A percentile compares a stretch with the other conserved stretches of the same genome.
Evolutionary conservation across 2,329 filamentous ascomycete genomes (phyloP).

Genomic region (Hysterium pulicare): DNA sequence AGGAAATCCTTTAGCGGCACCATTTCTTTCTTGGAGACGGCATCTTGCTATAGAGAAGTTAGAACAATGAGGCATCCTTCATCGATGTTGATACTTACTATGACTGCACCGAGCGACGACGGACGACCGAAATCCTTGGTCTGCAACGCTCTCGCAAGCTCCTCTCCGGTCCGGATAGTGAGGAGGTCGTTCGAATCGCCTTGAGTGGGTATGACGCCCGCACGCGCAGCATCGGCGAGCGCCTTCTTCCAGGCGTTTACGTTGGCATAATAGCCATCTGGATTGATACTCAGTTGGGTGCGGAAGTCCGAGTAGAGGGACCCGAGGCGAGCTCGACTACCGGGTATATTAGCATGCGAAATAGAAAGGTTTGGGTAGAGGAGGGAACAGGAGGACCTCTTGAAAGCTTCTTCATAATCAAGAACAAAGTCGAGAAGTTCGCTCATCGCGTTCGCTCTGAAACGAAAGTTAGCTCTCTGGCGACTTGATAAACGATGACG

Average conservation of each 20-base stretch:
- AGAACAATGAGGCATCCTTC: background rate
- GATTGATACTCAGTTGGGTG: constrained; percentile 70
- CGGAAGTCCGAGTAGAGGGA: constrained; percentile 88
- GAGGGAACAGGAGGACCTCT: constrained; percentile 33
- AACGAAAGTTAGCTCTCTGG: too few relatives aligned
- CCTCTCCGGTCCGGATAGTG: constrained; percentile 54
- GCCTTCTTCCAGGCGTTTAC: constrained; percentile 74
- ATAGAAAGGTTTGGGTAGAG: constrained; percentile 7
- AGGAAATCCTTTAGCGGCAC: constrained; percentile 70
- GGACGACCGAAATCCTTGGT: constrained; percentile 77
- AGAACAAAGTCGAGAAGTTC: constrained; percentile 63
- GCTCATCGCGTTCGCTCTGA: constrained; percentile 55
- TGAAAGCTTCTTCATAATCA: constrained; percentile 48
- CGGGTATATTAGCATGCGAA: background rate
- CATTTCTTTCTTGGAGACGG: constrained; percentile 65
- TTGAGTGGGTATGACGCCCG: constrained; percentile 54
- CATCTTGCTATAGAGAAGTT: constrained; percentile 58
- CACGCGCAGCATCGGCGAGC: constrained; percentile 64
- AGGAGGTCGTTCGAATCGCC: constrained; percentile 45
- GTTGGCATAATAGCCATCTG: constrained; percentile 81
- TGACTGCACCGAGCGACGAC: constrained; percentile 72
- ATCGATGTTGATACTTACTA: constrained; percentile 44
- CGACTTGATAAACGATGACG: too few relatives aligned
- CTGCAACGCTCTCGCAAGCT: constrained; percentile 68
- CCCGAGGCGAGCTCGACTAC: constrained; percentile 67